Conservation (phyloP, 129 eudicot species). For the Tagetes erecta region DNA sequence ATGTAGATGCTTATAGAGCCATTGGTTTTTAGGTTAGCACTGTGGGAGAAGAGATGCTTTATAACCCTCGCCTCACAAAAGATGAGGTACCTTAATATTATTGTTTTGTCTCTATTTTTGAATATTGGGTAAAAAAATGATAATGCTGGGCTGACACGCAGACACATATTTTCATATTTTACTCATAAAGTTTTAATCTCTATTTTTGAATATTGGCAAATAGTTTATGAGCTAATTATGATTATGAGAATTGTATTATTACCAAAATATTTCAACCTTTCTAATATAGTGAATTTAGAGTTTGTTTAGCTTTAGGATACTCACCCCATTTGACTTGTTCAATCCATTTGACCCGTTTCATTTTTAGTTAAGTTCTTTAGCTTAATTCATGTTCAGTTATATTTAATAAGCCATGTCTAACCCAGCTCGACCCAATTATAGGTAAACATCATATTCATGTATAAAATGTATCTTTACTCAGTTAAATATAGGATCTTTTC, state of each 20-base stretch:
- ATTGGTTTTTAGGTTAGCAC: conserved; percentile 66
- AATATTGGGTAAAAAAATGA: neutral
- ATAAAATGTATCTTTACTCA: neutral
- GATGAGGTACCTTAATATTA: conserved; percentile 59
- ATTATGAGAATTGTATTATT: neutral
- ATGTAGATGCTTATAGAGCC: conserved; percentile 27
- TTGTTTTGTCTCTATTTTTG: neutral
- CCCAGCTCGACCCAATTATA: neutral
- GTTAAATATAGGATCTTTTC: neutral
- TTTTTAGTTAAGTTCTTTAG: no score
- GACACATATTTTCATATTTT: neutral
- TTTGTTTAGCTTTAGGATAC: neutral
- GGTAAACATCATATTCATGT: neutral
- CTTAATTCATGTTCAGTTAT: neutral
- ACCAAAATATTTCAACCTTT: neutral
- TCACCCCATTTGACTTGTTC: neutral
- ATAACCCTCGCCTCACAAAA: conserved; percentile 84
- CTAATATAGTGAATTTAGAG: neutral
- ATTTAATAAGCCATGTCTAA: neutral
- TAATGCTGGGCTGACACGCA: neutral
- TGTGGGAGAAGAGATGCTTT: conserved; percentile 87
- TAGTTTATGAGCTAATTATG: neutral
- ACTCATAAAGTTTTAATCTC: no score
- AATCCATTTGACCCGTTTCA: neutral
- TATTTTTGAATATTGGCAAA: neutral